A percentile compares a stretch with the other conserved stretches of the same genome.
phyloP scores from a whole-genome alignment of 108 stramenopile species.

The Cyclotella kingstonii region DNA sequence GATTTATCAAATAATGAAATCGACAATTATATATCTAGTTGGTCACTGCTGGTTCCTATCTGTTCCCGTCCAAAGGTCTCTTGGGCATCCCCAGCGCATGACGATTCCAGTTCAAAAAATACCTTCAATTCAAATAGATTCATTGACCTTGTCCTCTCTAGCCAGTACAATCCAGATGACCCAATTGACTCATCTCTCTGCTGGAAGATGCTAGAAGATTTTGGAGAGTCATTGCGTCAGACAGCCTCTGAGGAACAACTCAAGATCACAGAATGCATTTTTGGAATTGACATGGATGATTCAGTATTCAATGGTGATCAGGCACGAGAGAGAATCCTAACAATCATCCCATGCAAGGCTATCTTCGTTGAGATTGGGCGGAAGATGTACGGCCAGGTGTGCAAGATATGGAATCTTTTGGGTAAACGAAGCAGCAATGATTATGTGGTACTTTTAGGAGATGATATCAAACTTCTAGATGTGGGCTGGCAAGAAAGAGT shows the following conservation, averaged over 20 bases:
- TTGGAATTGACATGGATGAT: conserved; percentile 46
- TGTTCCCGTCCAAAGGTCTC: conserved; percentile 5
- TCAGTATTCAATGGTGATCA: conserved; percentile 5
- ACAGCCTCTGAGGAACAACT: conserved; percentile 11
- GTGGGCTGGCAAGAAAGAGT: conserved; percentile 30
- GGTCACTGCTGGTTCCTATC: conserved; percentile 25
- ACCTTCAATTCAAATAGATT: conserved; percentile 24
- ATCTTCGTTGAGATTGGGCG: conserved; percentile 28
- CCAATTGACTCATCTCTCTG: conserved; percentile 11
- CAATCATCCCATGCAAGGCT: conserved; percentile 22
- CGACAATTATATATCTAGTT: neutral
- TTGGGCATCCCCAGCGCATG: conserved; percentile 2
- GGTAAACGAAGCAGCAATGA: conserved; percentile 19
- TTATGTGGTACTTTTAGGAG: conserved; percentile 19
- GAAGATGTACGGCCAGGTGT: conserved; percentile 40
- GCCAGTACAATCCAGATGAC: conserved; percentile 10
- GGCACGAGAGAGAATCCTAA: conserved; percentile 12
- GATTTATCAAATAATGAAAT: neutral
- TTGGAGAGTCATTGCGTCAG: conserved; percentile 17
- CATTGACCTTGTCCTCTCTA: conserved; percentile 13
- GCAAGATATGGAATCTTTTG: conserved; percentile 43
- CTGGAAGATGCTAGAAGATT: conserved; percentile 18
- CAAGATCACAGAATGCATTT: conserved; percentile 21
- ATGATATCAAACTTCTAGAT: conserved; percentile 18
- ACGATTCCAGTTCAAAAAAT: neutral